Percentiles rank a stretch among this genome's conserved stretches.
Evolutionary conservation across 345 rosid genomes (phyloP).

Genomic region (Eutrema japonicum): DNA sequence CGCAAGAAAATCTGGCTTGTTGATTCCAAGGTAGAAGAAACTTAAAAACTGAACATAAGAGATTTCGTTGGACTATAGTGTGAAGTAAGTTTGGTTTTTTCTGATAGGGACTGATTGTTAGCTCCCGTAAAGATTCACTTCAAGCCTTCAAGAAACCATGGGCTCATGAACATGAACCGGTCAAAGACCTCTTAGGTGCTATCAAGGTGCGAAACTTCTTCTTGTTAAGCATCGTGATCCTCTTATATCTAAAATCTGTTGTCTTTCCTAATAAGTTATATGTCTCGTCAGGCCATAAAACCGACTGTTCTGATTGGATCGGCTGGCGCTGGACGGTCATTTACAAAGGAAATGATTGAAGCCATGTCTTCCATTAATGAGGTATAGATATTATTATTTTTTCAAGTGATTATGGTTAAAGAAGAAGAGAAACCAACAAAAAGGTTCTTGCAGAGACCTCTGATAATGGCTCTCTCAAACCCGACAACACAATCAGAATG

Average conservation of each 20-base stretch:
- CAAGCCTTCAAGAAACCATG: slow-evolving; percentile 96
- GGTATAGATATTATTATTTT: slow-evolving; percentile 43
- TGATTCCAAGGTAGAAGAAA: slow-evolving; percentile 79
- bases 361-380: slow-evolving; percentile 80
- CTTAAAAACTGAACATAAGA: not conserved
- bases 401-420: not conserved
- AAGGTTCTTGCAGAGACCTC: slow-evolving; percentile 68
- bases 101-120: slow-evolving; percentile 81
- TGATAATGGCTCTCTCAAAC: slow-evolving; percentile 94
- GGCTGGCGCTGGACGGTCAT: slow-evolving; percentile 83
- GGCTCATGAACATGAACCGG: slow-evolving; percentile 94
- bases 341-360: slow-evolving; percentile 90
- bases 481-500: slow-evolving; percentile 98
- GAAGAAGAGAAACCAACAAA: not conserved
- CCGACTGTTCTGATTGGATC: slow-evolving; percentile 90
- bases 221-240: not conserved
- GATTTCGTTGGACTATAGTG: not conserved
- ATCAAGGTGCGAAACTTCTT: slow-evolving; percentile 62
- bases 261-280: slow-evolving; percentile 1
- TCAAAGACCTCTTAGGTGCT: slow-evolving; percentile 69
- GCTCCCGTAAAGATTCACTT: slow-evolving; percentile 79
- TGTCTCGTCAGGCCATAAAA: slow-evolving; percentile 64
- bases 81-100: slow-evolving; percentile 25
- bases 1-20: slow-evolving; percentile 96
- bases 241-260: slow-evolving; percentile 10